Base-by-base conservation (phyloP, 116 monocot genomes). In the Phalaenopsis hybrid region DNA sequence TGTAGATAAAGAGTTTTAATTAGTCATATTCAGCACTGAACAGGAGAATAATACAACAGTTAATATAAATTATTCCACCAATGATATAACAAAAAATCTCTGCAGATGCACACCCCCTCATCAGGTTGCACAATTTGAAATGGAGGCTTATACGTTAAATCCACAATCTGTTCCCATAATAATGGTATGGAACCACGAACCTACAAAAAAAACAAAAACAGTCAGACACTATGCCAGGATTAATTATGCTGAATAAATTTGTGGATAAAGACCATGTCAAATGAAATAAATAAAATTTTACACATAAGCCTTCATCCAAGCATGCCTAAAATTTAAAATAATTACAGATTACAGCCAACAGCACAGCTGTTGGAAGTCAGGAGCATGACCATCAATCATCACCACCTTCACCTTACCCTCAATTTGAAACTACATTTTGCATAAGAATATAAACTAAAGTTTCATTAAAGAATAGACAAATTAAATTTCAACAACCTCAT, bases 81-180 rank as follows among this genome's bases (percentile, higher is more conserved):
- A 43, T 78, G 57, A 67, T 82, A 82, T 25, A 77, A 46, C 28
- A 11, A 77, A 74, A 78, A 7, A n/a, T 1, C 10, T 44, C 37
- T 28, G 21, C 25, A 57, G 79, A 85, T 23, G 76, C 90, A 20
- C 78, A 99, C 99, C 77, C 89, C 94, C 65, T 95, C 95, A 81
- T 99, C 94, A 75, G 89, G 87, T 83, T 69, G 91, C 74, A 94
- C 89, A 86, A 99, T 88, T 78, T 94, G 86, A 91, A 95, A 95
- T 7, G 82, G 80, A 45, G 99, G 99, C 84, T 99, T 99, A 76
- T 99, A 99, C 63, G 89, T 94, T 85, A 99, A 88, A 88, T 99
- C 95, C 78, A 99, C 99, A 89, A 95, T 95, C 79, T 99, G 99
- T 78, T 94, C 95, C 99, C 99, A 99, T 74, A 99, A 79, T 76